Percentiles rank a stretch among this genome's conserved stretches.
phyloP scores from a whole-genome alignment of 805 yeast species.

The Wickerhamiella kurtzmanii region DNA sequence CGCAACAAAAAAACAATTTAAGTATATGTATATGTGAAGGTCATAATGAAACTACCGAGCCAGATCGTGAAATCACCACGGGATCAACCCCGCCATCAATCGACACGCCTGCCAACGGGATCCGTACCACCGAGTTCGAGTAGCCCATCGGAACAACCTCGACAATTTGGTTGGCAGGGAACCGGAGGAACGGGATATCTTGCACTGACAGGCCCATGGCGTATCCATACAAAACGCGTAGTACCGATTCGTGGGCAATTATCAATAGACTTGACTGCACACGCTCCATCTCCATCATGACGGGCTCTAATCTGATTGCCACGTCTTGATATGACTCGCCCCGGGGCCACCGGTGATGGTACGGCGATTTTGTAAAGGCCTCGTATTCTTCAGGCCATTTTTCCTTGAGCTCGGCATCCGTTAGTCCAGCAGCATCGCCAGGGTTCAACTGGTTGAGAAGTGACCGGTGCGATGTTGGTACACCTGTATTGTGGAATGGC shows the following conservation, averaged over 20 bases:
- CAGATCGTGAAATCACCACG: background rate
- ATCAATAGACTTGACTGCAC: slow-evolving; percentile 67
- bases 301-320: slow-evolving; percentile 86
- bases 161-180: slow-evolving; percentile 70
- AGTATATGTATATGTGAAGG: background rate
- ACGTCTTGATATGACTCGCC: slow-evolving; percentile 94
- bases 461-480: slow-evolving; percentile 58
- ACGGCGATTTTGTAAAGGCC: slow-evolving; percentile 62
- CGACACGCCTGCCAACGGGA: slow-evolving; percentile 19
- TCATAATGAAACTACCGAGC: background rate
- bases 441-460: slow-evolving; percentile 83
- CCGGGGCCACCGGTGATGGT: slow-evolving; percentile 82
- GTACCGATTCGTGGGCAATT: slow-evolving; percentile 84
- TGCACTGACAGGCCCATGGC: slow-evolving; percentile 80
- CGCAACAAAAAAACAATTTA: background rate
- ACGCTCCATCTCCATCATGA: slow-evolving; percentile 86
- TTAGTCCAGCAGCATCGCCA: slow-evolving; percentile 66
- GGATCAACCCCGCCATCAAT: slow-evolving; percentile 17
- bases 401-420: slow-evolving; percentile 42
- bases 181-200: slow-evolving; percentile 70
- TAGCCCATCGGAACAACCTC: slow-evolving; percentile 39
- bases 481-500: slow-evolving; percentile 47
- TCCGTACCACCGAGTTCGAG: slow-evolving; percentile 15
- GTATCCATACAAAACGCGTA: slow-evolving; percentile 85
- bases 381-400: slow-evolving; percentile 58